phyloP scores from a whole-genome alignment of 2,329 filamentous ascomycete species.

The Cytospora piceae region DNA sequence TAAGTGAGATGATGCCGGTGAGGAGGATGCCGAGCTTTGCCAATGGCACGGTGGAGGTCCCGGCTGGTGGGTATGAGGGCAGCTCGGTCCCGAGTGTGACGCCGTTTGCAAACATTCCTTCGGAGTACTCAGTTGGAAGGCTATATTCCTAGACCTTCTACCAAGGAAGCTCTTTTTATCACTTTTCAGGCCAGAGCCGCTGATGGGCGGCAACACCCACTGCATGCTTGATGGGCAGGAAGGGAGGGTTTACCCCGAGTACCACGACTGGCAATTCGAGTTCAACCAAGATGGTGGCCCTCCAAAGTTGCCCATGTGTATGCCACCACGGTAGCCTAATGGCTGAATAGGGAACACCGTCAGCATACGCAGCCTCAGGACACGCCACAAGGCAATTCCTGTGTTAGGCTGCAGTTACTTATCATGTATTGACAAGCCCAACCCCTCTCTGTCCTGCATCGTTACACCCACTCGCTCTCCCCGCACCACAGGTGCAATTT shows the following conservation, averaged over 20 bases:
- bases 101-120: slow-evolving; percentile 48
- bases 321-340: not conserved
- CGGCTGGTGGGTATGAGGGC: slow-evolving; percentile 42
- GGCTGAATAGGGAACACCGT: not conserved
- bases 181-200: too few relatives aligned
- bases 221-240: too few relatives aligned
- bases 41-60: slow-evolving; percentile 37
- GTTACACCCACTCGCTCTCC: not conserved
- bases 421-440: not conserved
- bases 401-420: not conserved
- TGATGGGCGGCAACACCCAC: too few relatives aligned
- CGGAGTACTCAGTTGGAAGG: slow-evolving; percentile 52
- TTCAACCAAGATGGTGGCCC: too few relatives aligned
- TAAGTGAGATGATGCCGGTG: slow-evolving; percentile 51
- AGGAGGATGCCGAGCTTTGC: slow-evolving; percentile 47
- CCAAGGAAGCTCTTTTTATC: not conserved
- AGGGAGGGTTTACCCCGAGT: too few relatives aligned
- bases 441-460: not conserved
- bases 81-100: slow-evolving; percentile 47
- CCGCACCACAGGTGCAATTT: not conserved
- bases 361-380: not conserved
- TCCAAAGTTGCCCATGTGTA: not conserved
- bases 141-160: slow-evolving; percentile 31
- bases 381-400: not conserved
- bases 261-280: too few relatives aligned